These are phyloP conservation scores for Tanozyma kutaoensis DNA, from an alignment of 805 yeast genomes.

Conservation along the genomic window DNA sequence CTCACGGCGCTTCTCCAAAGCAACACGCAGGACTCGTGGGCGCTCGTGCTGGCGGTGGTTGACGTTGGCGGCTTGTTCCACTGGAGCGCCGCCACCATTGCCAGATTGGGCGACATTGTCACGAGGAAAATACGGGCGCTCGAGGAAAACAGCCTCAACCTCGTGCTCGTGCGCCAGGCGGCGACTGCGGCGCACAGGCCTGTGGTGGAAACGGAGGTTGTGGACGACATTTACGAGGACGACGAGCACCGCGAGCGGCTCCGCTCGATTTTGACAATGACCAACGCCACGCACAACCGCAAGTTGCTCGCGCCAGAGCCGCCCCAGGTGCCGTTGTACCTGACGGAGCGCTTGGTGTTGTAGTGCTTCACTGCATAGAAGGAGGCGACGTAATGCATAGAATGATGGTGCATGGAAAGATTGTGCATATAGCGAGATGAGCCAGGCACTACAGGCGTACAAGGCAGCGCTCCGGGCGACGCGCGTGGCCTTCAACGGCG, in stretches of 20 bases:
- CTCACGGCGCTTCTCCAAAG: slow-evolving; percentile 18
- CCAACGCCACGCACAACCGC: slow-evolving; percentile 13
- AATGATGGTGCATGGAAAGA: no score
- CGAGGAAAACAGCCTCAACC: slow-evolving; percentile 26
- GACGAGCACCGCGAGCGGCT: slow-evolving; percentile 16
- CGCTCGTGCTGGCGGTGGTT: slow-evolving; percentile 47
- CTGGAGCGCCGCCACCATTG: slow-evolving; percentile 41
- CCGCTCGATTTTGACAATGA: slow-evolving; percentile 19
- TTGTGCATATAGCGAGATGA: no score
- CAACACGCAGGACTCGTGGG: slow-evolving; percentile 40
- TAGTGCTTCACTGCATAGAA: slow-evolving; percentile 5
- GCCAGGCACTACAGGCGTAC: slow-evolving; percentile 31
- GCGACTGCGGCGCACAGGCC: slow-evolving; percentile 12
- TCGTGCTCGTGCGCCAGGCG: slow-evolving; percentile 34
- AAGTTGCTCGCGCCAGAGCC: slow-evolving; percentile 14
- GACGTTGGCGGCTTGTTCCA: slow-evolving; percentile 66
- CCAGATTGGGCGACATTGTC: slow-evolving; percentile 30
- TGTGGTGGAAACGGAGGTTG: slow-evolving; percentile 8
- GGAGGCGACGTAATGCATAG: no score
- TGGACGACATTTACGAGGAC: slow-evolving; percentile 14
- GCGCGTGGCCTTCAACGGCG: slow-evolving; percentile 42
- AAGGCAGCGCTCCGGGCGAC: slow-evolving; percentile 59
- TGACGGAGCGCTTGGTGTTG: slow-evolving; percentile 35
- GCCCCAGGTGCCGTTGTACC: slow-evolving; percentile 40
- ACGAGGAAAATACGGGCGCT: slow-evolving; percentile 32